Evolutionary conservation across 169 alveolate species (phyloP).

Genomic region (Plasmodium fragile): DNA sequence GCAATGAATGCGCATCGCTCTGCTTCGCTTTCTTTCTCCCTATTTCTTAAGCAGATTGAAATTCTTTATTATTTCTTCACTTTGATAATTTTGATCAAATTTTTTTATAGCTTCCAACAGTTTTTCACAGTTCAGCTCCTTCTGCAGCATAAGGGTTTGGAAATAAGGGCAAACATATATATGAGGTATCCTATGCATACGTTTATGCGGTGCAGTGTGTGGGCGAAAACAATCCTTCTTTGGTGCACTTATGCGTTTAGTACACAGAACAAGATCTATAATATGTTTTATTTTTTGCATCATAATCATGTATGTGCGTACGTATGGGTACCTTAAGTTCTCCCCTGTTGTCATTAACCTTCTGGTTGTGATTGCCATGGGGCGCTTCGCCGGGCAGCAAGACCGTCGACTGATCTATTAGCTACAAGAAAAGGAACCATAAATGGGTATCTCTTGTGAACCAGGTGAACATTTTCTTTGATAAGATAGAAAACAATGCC

Average conservation of each 20-base stretch:
- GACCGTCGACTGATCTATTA: constrained; percentile 19
- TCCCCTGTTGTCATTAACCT: constrained; percentile 13
- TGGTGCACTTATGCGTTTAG: not conserved
- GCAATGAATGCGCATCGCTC: not conserved
- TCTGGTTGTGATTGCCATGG: constrained; percentile 21
- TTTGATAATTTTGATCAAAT: constrained; percentile 23
- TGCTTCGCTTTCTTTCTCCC: not conserved
- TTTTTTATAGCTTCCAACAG: constrained; percentile 29
- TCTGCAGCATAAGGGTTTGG: not conserved
- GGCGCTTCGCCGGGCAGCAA: not conserved
- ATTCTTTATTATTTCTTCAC: constrained; percentile 46
- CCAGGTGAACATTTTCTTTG: not conserved
- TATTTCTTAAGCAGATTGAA: constrained; percentile 44
- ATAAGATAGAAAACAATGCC: not conserved
- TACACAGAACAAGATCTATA: not conserved
- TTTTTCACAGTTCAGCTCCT: constrained; percentile 44
- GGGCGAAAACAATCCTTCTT: not conserved
- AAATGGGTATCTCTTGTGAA: not conserved
- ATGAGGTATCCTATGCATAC: not conserved
- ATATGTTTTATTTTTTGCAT: not conserved
- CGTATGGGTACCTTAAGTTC: constrained; percentile 4
- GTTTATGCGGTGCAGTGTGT: not conserved
- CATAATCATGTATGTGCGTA: not conserved
- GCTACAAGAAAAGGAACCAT: not conserved
- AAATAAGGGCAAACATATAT: not conserved